A percentile compares a stretch with the other conserved stretches of the same genome.
These are phyloP conservation scores for Torulaspora microellipsoides DNA, from an alignment of 805 yeast genomes.

Conservation along the genomic window DNA sequence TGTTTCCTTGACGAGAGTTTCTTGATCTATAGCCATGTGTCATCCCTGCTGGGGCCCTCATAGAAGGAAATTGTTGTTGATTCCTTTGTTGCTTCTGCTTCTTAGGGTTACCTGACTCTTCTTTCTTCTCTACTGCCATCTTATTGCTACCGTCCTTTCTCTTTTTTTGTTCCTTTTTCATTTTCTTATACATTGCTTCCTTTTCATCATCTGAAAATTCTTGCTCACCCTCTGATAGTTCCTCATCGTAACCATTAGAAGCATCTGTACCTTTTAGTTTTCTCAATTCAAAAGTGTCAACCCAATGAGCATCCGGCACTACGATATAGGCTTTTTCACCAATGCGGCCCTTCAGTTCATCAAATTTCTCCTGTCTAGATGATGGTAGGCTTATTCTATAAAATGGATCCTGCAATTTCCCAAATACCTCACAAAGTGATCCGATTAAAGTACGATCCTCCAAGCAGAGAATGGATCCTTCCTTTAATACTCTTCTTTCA, in stretches of 20 bases:
- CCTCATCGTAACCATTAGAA: constrained; percentile 91
- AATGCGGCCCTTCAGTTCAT: constrained; percentile 34
- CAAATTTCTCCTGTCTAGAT: constrained; percentile 12
- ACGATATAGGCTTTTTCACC: constrained; percentile 69
- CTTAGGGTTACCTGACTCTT: constrained; percentile 3
- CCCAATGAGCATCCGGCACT: constrained; percentile 73
- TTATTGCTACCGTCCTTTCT: constrained; percentile 30
- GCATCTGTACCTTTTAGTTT: constrained; percentile 87
- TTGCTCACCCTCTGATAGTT: constrained; percentile 85
- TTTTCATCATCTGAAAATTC: constrained; percentile 94
- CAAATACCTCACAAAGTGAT: constrained; percentile 81
- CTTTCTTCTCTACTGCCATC: constrained; percentile 1
- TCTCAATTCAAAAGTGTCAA: constrained; percentile 68
- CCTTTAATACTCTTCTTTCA: constrained; percentile 77
- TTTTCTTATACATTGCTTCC: constrained; percentile 65
- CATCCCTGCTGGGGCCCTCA: constrained; percentile 19
- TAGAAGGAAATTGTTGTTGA: constrained; percentile 10
- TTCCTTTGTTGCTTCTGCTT: constrained; percentile 3
- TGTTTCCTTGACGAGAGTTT: constrained; percentile 11
- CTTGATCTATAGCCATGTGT: constrained; percentile 19
- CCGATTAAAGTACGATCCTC: constrained; percentile 70
- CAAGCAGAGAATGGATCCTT: constrained; percentile 73
- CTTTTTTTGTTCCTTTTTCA: constrained; percentile 56
- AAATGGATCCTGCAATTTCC: constrained; percentile 75
- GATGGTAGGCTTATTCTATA: constrained; percentile 63